Base-by-base conservation (phyloP, 1,284 basidiomycete genomes). In the Peniophora sp. region DNA sequence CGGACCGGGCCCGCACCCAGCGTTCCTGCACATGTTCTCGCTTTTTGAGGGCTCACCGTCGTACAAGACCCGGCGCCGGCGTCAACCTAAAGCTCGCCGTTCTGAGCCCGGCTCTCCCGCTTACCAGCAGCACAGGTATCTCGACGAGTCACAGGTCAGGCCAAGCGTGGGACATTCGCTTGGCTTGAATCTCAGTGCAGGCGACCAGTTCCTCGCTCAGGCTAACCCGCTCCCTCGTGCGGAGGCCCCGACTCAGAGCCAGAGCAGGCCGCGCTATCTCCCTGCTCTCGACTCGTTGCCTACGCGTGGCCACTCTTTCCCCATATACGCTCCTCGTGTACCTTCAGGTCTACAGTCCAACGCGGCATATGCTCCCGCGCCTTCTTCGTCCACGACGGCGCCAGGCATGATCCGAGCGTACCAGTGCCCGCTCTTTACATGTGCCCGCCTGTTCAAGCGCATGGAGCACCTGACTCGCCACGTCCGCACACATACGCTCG, bases 381-480 rank as follows among this genome's bases (percentile, higher is more conserved):
- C 52, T 24, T 47, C 55, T n/a, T 45, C 50, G 15, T 52, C 48
- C 14, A 52, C 47, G 53, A 39, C 45, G 37, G 35, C 60, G 53
- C 44, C 55, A 57, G 49, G 41, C 35, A 73, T 69, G 60, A 75
- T 76, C 27, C 88, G 84, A 64, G 83, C 80, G 11, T 92, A 82
- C 61, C 76, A 82, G 43, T 93, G 90, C 65, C 88, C 88, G 22
- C 73, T 91, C 1, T 82, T 79, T 62, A 85, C 85, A 6, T 95
- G 92, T 63, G 82, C 85, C 3, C 74, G 86, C 54, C 70, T 86
- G 54, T 96, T 94, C 79, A 93, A 92, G 73, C 81, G 90, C 8
- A 81, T 88, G 71, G 92, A 95, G 63, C 91, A 95, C 62, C 73
- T 95, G 56, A 89, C 88, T 68, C 72, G 91, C 39, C 92, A 96